A percentile compares a stretch with the other conserved stretches of the same genome.
Conservation (phyloP, 2,329 filamentous ascomycete genomes). For the Colletotrichum limetticola region DNA sequence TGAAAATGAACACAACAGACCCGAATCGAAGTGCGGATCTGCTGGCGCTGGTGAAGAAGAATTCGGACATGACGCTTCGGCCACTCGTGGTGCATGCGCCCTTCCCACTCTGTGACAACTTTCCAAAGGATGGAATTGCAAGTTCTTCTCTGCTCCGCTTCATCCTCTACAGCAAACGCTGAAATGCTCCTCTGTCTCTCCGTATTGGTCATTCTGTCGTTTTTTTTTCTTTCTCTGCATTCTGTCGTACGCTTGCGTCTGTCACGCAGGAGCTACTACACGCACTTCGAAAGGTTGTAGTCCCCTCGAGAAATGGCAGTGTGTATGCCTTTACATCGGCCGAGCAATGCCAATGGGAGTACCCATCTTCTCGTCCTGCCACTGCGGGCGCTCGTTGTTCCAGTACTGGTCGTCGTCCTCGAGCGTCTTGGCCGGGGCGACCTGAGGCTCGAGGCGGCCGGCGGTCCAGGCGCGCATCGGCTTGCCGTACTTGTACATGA, state of each 20-base stretch:
- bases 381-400: slow-evolving; percentile 31
- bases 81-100: no score
- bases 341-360: slow-evolving; percentile 16
- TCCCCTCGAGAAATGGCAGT: background rate
- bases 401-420: slow-evolving; percentile 36
- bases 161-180: background rate
- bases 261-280: background rate
- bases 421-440: slow-evolving; percentile 24
- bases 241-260: background rate
- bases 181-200: background rate
- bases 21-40: background rate
- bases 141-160: background rate
- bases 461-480: slow-evolving; percentile 36
- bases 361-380: slow-evolving; percentile 34
- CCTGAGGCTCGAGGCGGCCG: slow-evolving; percentile 28
- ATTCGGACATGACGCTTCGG: background rate
- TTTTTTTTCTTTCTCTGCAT: background rate
- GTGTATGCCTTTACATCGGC: slow-evolving; percentile 7
- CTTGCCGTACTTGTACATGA: slow-evolving; percentile 41
- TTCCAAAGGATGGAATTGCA: background rate
- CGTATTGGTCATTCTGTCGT: background rate
- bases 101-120: background rate
- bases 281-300: no score
- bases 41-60: background rate
- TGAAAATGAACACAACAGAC: background rate